Base-by-base conservation (phyloP, 768 basidiomycete species). In the Steccherinum ochraceum region DNA sequence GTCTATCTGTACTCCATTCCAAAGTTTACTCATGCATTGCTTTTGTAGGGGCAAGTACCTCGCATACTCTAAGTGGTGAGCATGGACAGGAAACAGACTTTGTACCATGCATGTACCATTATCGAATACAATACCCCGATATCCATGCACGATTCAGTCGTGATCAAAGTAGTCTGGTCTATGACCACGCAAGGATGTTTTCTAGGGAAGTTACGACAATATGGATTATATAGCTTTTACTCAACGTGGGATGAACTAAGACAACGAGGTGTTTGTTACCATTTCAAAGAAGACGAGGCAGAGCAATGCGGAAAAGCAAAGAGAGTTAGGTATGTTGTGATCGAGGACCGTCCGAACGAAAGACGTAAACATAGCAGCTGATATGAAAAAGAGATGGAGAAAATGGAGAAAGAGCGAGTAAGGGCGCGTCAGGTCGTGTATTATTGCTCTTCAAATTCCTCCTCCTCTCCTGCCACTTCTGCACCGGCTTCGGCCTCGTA, bases 211-310 rank as follows among this genome's bases (percentile, higher is more conserved):
- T 35, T 7, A 16, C 16, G 16, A 7, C 30, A 35, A 35, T 35
- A 24, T 24, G 25, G 23, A 16, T 46, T 46, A 21, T 25, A 25
- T 21, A 25, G 23, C 45, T 46, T 21, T 25, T 46, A 16, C 7
- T 5, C 25, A 46, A 16, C n/a, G 25, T 12, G 19, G n/a, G 3
- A 12, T 35, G 7, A 35, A 16, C 30, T 35, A 35, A 7, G 30
- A 88, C 88, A 87, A 16, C 88, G 76, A 4, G 90, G 72, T 24
- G 89, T 82, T 53, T 76, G 72, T 61, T 89, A 89, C 85, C 78
- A 51, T 85, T 88, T 10, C 83, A 80, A 4, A 89, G 66, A 18
- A 72, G 58, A 27, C 81, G 30, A 35, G 30, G 30, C 7, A 7
- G 30, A 35, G 47, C 4, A 40, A 74, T 1, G 88, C 85, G 64